Percentiles rank a stretch among this genome's conserved stretches.
Conservation (phyloP, 2,329 filamentous ascomycete genomes). For the Aspergillus tamarii region DNA sequence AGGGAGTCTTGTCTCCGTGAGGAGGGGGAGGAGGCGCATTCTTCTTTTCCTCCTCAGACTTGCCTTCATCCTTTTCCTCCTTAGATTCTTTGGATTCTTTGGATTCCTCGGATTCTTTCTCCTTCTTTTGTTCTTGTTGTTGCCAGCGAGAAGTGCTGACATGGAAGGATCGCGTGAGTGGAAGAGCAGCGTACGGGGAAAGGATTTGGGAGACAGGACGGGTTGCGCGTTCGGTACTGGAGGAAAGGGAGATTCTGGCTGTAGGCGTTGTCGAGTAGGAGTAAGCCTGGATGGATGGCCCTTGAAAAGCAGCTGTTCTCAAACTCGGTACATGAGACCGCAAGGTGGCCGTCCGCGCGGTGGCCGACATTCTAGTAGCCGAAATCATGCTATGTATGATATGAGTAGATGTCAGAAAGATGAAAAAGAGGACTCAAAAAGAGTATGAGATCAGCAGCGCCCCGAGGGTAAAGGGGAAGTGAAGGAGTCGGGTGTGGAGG, state of each 20-base stretch:
- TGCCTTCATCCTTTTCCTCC: constrained; percentile 24
- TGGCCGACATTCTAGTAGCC: constrained; percentile 40
- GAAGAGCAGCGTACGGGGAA: constrained; percentile 39
- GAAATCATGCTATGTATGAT: constrained; percentile 43
- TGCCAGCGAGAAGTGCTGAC: constrained; percentile 33
- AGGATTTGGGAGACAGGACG: constrained; percentile 33
- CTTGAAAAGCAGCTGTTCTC: constrained; percentile 37
- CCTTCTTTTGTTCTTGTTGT: constrained; percentile 42
- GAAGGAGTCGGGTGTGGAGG: constrained; percentile 21
- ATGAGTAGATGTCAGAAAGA: constrained; percentile 7
- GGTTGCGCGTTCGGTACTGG: constrained; percentile 34
- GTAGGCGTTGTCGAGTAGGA: constrained; percentile 40
- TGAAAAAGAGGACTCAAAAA: constrained; percentile 5
- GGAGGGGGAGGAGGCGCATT: constrained; percentile 79
- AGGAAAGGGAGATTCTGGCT: constrained; percentile 34
- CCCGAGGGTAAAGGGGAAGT: constrained; percentile 19
- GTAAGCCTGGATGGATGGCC: constrained; percentile 38
- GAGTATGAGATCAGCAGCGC: constrained; percentile 14
- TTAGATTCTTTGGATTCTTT: constrained; percentile 8
- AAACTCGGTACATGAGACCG: constrained; percentile 38
- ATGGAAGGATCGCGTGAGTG: constrained; percentile 44
- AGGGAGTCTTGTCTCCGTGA: constrained; percentile 96
- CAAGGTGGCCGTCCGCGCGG: constrained; percentile 41
- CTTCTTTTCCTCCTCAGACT: constrained; percentile 46
- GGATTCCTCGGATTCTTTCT: constrained; percentile 43